These are phyloP conservation scores for Apiospora phragmitis DNA, from an alignment of 2,329 filamentous ascomycete genomes.

Conservation along the genomic window DNA sequence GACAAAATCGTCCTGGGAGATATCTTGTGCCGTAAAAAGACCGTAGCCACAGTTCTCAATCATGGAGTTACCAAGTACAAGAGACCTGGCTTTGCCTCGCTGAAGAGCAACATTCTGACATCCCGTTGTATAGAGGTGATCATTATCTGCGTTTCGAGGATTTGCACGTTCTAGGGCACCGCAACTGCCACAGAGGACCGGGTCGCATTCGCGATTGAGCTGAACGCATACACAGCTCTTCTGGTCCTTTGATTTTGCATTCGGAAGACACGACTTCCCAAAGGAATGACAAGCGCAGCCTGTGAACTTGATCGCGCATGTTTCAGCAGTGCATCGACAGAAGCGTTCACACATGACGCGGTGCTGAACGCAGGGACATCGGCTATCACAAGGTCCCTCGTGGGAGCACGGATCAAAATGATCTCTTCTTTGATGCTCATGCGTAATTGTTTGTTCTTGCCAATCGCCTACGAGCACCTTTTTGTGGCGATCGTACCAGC, in stretches of 20 bases:
- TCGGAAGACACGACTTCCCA: slow-evolving; percentile 59
- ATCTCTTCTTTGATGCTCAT: slow-evolving; percentile 57
- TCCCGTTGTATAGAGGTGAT: slow-evolving; percentile 53
- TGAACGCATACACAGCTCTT: slow-evolving; percentile 68
- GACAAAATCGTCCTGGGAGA: slow-evolving; percentile 69
- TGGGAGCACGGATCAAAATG: slow-evolving; percentile 68
- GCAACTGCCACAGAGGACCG: slow-evolving; percentile 70
- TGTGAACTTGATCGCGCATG: slow-evolving; percentile 64
- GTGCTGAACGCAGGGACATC: slow-evolving; percentile 63
- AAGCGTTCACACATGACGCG: slow-evolving; percentile 71
- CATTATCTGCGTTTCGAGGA: slow-evolving; percentile 63
- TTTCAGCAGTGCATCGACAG: slow-evolving; percentile 62
- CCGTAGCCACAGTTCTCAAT: slow-evolving; percentile 72
- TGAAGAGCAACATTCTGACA: slow-evolving; percentile 77
- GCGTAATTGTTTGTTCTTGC: slow-evolving; percentile 55
- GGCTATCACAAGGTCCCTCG: slow-evolving; percentile 61
- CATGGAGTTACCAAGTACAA: slow-evolving; percentile 69
- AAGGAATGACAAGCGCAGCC: slow-evolving; percentile 63
- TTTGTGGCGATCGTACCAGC: slow-evolving; percentile 58
- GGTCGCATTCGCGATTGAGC: slow-evolving; percentile 78
- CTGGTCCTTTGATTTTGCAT: slow-evolving; percentile 46
- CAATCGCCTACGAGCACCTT: slow-evolving; percentile 56
- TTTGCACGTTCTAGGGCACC: slow-evolving; percentile 70
- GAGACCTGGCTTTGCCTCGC: slow-evolving; percentile 62
- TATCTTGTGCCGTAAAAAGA: slow-evolving; percentile 69